These are phyloP conservation scores for Byssochlamys sp. DNA, from an alignment of 2,329 filamentous ascomycete genomes.

Conservation along the genomic window DNA sequence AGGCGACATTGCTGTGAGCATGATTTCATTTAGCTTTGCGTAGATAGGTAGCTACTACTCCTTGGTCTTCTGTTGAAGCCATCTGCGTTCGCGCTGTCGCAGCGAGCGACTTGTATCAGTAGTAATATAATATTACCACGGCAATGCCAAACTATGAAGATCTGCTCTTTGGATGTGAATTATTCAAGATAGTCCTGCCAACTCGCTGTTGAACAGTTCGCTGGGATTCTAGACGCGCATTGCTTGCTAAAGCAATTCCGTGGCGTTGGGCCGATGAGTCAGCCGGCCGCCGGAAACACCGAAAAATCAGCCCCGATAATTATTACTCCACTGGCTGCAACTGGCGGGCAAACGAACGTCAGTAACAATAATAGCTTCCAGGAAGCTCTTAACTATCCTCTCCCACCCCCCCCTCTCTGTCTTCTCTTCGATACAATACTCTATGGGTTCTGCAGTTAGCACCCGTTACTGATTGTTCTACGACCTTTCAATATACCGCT, in stretches of 20 bases:
- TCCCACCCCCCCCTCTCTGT: constrained; percentile 4
- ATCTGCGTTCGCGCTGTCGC: neutral
- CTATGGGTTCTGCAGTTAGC: constrained; percentile 20
- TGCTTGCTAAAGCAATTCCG: constrained; percentile 1
- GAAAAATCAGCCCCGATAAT: constrained; percentile 16
- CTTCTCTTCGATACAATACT: constrained; percentile 8
- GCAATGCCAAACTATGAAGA: neutral
- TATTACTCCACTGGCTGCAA: neutral
- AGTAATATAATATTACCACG: neutral
- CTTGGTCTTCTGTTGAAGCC: neutral
- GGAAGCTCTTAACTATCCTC: constrained; percentile 16
- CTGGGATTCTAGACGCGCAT: constrained; percentile 4
- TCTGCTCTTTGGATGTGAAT: neutral
- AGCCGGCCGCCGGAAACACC: constrained; percentile 19
- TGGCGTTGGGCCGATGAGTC: constrained; percentile 20
- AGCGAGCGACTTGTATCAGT: neutral
- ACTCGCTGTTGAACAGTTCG: constrained; percentile 3
- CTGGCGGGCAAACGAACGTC: constrained; percentile 1
- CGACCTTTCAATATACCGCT: constrained; percentile 10
- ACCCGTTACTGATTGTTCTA: constrained; percentile 13
- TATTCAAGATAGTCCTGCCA: neutral
- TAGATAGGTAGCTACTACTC: neutral
- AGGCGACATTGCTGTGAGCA: neutral
- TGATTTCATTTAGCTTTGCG: neutral
- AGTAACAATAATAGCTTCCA: constrained; percentile 7